phyloP scores from a whole-genome alignment of 164 flowering plant genomes.

The Buxus sempervirens region DNA sequence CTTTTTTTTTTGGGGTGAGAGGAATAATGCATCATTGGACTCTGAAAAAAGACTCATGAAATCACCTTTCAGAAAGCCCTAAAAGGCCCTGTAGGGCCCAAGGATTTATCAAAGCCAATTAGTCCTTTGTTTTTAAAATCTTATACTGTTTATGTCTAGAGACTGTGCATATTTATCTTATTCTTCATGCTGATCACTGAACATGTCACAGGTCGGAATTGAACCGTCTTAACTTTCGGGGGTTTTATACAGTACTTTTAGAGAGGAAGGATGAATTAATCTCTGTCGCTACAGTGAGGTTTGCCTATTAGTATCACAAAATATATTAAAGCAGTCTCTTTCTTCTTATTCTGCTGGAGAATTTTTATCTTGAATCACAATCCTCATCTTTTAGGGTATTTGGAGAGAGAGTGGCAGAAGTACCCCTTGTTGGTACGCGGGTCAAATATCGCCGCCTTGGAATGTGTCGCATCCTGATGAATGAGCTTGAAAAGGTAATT shows the following conservation, averaged over 20 bases:
- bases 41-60: too few species aligned
- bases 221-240: conserved; percentile 68
- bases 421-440: conserved; percentile 83
- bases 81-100: too few species aligned
- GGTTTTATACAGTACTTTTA: conserved; percentile 75
- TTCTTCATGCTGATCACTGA: background rate
- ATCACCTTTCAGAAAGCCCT: too few species aligned
- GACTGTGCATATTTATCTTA: background rate
- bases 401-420: conserved; percentile 82
- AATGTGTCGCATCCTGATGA: conserved; percentile 78
- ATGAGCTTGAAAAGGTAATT: conserved; percentile 72
- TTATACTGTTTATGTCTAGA: background rate
- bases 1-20: too few species aligned
- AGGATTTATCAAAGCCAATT: too few species aligned
- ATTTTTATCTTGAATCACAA: conserved; percentile 5
- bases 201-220: conserved; percentile 55
- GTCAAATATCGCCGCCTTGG: conserved; percentile 73
- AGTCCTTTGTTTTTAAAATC: background rate
- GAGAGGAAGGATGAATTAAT: conserved; percentile 75
- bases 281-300: conserved; percentile 75
- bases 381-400: conserved; percentile 41
- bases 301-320: conserved; percentile 3
- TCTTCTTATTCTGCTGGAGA: background rate
- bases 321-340: background rate
- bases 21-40: too few species aligned